A percentile compares a stretch with the other conserved stretches of the same genome.
Evolutionary conservation across 495 filamentous ascomycete species (phyloP).

Genomic region (Aspergillus ellipticus): DNA sequence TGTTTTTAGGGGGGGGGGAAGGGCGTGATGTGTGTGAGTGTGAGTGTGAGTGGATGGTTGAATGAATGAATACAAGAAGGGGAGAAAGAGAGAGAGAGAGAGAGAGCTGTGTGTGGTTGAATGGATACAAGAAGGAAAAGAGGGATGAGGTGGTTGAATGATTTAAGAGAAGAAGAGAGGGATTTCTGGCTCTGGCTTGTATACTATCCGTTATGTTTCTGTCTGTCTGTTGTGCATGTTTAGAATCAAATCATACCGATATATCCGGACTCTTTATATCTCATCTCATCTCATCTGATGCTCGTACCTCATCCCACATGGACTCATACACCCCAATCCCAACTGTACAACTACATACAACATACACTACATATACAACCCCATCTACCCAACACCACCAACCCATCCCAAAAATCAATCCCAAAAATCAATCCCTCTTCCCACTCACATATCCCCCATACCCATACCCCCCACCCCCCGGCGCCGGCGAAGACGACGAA

Average conservation of each 20-base stretch:
- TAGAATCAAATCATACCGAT: neutral
- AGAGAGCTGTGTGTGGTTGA: too few species aligned
- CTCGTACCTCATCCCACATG: neutral
- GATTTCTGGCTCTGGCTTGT: neutral
- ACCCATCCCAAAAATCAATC: too few species aligned
- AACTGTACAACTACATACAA: neutral
- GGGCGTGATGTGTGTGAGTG: too few species aligned
- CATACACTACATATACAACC: constrained; percentile 1
- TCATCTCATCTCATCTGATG: neutral
- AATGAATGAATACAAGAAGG: constrained; percentile 3
- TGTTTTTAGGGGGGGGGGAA: neutral
- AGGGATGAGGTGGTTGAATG: neutral
- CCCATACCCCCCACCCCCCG: constrained; percentile 34
- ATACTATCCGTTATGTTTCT: neutral
- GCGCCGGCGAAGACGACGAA: constrained; percentile 7
- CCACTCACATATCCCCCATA: constrained; percentile 46
- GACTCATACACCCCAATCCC: neutral
- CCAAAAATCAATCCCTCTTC: constrained; percentile 59
- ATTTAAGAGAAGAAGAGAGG: neutral
- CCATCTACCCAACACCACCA: neutral
- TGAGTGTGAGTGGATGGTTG: neutral
- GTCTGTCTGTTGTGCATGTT: constrained; percentile 6
- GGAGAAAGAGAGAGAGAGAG: neutral
- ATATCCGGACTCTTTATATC: neutral
- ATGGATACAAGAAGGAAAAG: neutral